Conservation (phyloP, 768 basidiomycete genomes). For the Mycena alexandri region DNA sequence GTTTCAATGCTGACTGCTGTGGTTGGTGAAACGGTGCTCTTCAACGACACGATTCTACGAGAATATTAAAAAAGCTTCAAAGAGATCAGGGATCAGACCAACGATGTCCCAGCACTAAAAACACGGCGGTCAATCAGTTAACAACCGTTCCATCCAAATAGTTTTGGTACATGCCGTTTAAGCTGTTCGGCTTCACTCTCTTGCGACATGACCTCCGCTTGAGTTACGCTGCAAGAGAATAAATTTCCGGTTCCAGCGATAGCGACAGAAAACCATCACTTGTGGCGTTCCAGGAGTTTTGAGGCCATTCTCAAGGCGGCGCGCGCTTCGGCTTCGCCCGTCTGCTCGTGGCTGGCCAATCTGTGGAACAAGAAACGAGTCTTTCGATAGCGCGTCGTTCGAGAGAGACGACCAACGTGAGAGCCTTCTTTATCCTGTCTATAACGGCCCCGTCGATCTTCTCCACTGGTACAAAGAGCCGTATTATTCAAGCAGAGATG, state of each 20-base stretch:
- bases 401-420: conserved; percentile 21
- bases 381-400: too few species aligned
- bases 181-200: conserved; percentile 42
- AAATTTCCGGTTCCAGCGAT: not conserved
- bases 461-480: conserved; percentile 15
- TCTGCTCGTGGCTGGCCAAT: conserved; percentile 33
- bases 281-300: conserved; percentile 44
- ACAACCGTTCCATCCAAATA: not conserved
- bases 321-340: conserved; percentile 41
- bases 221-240: conserved; percentile 39
- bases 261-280: conserved; percentile 23
- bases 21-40: conserved; percentile 20
- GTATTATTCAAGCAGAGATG: not conserved
- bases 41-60: conserved; percentile 37
- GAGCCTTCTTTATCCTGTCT: conserved; percentile 36
- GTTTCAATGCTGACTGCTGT: conserved; percentile 25
- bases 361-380: too few species aligned
- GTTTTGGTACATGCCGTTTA: conserved; percentile 36
- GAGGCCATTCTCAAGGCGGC: conserved; percentile 43
- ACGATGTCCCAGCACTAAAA: conserved; percentile 35
- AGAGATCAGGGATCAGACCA: not conserved
- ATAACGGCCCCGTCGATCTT: conserved; percentile 37
- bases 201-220: conserved; percentile 44
- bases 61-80: not conserved
- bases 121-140: not conserved